A percentile compares a stretch with the other conserved stretches of the same genome.
These are phyloP conservation scores for Chaetoceros muelleri DNA, from an alignment of 108 stramenopile species.

Conservation along the genomic window DNA sequence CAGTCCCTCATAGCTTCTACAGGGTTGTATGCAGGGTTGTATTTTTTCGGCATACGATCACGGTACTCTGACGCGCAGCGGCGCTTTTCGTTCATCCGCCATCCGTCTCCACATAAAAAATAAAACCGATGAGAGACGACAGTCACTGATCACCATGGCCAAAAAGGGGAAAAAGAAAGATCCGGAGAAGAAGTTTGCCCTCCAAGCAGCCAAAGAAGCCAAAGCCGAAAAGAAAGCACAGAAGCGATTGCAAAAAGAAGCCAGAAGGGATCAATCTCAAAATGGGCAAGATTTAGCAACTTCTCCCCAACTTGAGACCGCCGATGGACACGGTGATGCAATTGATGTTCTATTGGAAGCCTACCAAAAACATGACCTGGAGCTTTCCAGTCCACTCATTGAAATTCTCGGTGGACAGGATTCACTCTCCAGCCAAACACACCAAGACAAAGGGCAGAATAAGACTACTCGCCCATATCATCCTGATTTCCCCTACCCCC, in stretches of 20 bases:
- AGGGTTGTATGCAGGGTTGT: too few relatives aligned
- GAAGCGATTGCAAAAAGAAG: slow-evolving; percentile 55
- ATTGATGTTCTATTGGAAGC: slow-evolving; percentile 35
- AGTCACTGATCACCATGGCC: slow-evolving; percentile 19
- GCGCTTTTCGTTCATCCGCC: too few relatives aligned
- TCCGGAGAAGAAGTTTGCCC: slow-evolving; percentile 63
- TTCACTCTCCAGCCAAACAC: too few relatives aligned
- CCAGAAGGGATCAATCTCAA: slow-evolving; percentile 2
- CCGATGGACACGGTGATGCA: slow-evolving; percentile 10
- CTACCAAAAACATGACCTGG: slow-evolving; percentile 19
- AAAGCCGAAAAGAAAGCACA: slow-evolving; percentile 69
- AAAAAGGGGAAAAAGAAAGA: slow-evolving; percentile 63
- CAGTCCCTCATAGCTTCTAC: too few relatives aligned
- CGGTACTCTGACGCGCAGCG: too few relatives aligned
- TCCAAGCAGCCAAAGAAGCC: slow-evolving; percentile 72
- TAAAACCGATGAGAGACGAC: neutral
- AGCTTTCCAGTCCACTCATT: slow-evolving; percentile 3
- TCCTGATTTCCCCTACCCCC: slow-evolving; percentile 47
- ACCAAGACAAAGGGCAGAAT: slow-evolving; percentile 23
- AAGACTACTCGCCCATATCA: slow-evolving; percentile 20
- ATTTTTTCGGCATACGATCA: too few relatives aligned
- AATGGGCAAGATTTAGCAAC: slow-evolving; percentile 2
- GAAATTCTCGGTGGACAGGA: slow-evolving; percentile 14
- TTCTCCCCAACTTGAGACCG: neutral
- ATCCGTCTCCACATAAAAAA: too few relatives aligned